Evolutionary conservation across 2,329 filamentous ascomycete genomes (phyloP).

Genomic region (Orbilia brochopaga): DNA sequence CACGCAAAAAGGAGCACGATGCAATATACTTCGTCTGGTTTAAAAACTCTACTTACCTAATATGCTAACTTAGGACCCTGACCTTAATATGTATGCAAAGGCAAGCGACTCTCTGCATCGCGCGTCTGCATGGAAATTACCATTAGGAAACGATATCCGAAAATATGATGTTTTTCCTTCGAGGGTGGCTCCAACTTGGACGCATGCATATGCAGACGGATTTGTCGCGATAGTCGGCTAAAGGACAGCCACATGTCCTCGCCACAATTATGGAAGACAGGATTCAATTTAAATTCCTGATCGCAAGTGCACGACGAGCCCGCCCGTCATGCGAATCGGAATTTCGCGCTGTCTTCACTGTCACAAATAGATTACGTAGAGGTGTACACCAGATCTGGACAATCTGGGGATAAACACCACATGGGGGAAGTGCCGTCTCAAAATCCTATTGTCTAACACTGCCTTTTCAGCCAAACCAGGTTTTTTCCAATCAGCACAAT

Average conservation of each 20-base stretch:
- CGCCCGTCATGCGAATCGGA: no score
- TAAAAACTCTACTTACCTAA: background rate
- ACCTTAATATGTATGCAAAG: background rate
- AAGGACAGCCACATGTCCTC: background rate
- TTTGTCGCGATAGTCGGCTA: background rate
- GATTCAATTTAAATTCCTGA: no score
- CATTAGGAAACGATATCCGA: conserved; percentile 8
- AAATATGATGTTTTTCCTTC: background rate
- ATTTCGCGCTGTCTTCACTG: no score
- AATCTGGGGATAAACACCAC: background rate
- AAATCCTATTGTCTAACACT: background rate
- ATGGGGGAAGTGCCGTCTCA: background rate
- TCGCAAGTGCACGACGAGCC: no score
- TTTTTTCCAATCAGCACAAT: background rate
- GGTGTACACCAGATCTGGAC: no score
- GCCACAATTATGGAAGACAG: background rate
- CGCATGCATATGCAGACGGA: conserved; percentile 4
- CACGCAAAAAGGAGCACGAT: background rate
- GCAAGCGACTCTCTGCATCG: background rate
- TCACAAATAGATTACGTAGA: no score
- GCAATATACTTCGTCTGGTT: background rate
- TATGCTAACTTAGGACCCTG: background rate
- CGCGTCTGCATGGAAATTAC: background rate
- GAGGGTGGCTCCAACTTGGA: conserved; percentile 2
- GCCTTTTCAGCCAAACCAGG: no score